These are phyloP conservation scores for Astragalus membranaceus DNA, from an alignment of 306 rosid species.

Conservation along the genomic window DNA sequence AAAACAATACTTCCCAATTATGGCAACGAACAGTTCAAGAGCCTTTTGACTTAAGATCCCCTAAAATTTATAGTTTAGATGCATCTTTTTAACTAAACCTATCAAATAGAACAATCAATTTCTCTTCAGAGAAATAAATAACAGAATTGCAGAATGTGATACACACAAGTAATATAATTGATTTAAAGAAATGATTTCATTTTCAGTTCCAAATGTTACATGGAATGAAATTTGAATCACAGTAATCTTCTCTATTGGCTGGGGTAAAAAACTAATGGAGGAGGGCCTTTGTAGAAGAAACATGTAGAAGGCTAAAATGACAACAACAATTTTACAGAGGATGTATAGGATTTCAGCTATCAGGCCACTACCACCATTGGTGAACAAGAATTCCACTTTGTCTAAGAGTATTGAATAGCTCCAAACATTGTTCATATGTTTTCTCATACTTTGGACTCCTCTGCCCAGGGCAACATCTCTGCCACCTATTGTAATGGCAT, in stretches of 20 bases:
- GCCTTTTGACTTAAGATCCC: too few relatives aligned
- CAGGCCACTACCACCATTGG: slow-evolving; percentile 74
- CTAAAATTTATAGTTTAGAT: too few relatives aligned
- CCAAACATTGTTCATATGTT: slow-evolving; percentile 78
- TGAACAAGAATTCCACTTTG: slow-evolving; percentile 94
- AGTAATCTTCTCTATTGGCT: slow-evolving; percentile 17
- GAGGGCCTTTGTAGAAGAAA: not conserved
- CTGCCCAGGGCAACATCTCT: slow-evolving; percentile 90
- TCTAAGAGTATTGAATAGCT: slow-evolving; percentile 66
- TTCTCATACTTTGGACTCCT: slow-evolving; percentile 84
- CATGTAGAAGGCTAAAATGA: slow-evolving; percentile 12
- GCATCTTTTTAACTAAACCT: too few relatives aligned
- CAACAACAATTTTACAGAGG: slow-evolving; percentile 21
- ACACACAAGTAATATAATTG: not conserved
- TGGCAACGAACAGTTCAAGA: too few relatives aligned
- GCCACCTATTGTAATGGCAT: slow-evolving; percentile 97
- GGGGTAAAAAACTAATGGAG: not conserved
- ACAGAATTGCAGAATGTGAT: not conserved
- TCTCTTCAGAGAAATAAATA: not conserved
- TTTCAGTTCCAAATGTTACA: slow-evolving; percentile 38
- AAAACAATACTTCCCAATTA: too few relatives aligned
- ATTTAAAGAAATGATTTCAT: slow-evolving; percentile 31
- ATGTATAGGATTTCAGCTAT: slow-evolving; percentile 15
- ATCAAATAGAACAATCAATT: not conserved
- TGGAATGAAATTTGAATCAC: slow-evolving; percentile 17